Evolutionary conservation across 2,329 filamentous ascomycete genomes (phyloP).

Genomic region (Fusarium praegraminearum): DNA sequence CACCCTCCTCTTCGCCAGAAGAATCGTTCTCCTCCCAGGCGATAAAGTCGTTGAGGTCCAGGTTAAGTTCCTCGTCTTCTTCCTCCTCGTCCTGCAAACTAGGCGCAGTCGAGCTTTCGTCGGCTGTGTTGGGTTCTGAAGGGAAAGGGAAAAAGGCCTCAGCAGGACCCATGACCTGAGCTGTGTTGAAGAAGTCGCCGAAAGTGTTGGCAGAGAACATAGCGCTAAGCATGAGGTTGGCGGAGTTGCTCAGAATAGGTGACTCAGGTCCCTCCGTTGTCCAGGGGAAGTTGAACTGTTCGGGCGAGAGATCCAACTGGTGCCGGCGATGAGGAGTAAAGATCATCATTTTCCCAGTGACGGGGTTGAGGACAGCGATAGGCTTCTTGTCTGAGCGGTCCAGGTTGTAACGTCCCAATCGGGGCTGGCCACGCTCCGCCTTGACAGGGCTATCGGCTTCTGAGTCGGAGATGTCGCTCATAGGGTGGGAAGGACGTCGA

Average conservation of each 20-base stretch:
- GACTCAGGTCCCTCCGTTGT: conserved; percentile 58
- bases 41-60: conserved; percentile 80
- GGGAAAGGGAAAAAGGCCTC: conserved; percentile 81
- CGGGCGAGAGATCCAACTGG: conserved; percentile 65
- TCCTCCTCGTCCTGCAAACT: conserved; percentile 64
- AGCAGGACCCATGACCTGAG: conserved; percentile 76
- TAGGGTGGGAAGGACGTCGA: conserved; percentile 54
- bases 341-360: conserved; percentile 72
- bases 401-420: conserved; percentile 66
- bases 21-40: conserved; percentile 71
- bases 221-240: conserved; percentile 83
- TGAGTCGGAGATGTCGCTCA: conserved; percentile 62
- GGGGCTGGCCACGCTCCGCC: conserved; percentile 64
- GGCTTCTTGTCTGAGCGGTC: conserved; percentile 67
- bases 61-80: conserved; percentile 72
- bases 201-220: conserved; percentile 71
- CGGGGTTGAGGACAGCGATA: conserved; percentile 68
- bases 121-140: conserved; percentile 67
- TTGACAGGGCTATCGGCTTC: conserved; percentile 62
- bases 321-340: conserved; percentile 66
- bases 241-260: conserved; percentile 74
- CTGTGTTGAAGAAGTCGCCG: conserved; percentile 68
- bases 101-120: conserved; percentile 58
- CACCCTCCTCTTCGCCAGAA: conserved; percentile 70
- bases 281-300: conserved; percentile 65